A percentile compares a stretch with the other conserved stretches of the same genome.
These are phyloP conservation scores for Candida krabiensis DNA, from an alignment of 805 yeast species.

Conservation along the genomic window DNA sequence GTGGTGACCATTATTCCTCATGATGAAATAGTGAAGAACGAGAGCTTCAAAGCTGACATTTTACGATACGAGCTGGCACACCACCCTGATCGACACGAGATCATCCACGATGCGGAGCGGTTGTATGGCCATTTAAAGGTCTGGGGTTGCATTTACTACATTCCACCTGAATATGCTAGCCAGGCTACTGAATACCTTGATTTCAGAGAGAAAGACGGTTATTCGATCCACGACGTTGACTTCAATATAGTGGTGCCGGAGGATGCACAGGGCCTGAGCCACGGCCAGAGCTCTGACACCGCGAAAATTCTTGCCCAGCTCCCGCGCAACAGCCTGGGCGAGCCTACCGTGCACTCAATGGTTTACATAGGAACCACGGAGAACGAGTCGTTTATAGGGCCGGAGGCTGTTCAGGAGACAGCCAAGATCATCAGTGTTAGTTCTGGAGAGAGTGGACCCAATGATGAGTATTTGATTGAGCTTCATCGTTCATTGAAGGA, in stretches of 20 bases:
- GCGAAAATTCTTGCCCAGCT: conserved; percentile 25
- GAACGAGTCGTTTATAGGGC: conserved; percentile 84
- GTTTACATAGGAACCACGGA: conserved; percentile 84
- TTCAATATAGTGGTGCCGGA: conserved; percentile 48
- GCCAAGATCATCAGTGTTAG: conserved; percentile 58
- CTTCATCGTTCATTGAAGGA: conserved; percentile 50
- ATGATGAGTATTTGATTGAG: conserved; percentile 64
- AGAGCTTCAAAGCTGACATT: conserved; percentile 43
- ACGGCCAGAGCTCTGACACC: conserved; percentile 22
- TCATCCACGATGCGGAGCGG: conserved; percentile 13
- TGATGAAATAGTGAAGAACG: conserved; percentile 47
- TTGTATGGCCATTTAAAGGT: conserved; percentile 50
- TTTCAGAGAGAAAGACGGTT: conserved; percentile 86
- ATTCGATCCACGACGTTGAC: conserved; percentile 64
- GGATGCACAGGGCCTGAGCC: too few relatives aligned
- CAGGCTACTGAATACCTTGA: conserved; percentile 72
- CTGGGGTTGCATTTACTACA: conserved; percentile 84
- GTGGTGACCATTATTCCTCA: conserved; percentile 79
- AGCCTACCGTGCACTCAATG: conserved; percentile 48
- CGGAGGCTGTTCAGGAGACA: conserved; percentile 59
- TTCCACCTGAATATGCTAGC: conserved; percentile 60
- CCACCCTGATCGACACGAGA: conserved; percentile 14
- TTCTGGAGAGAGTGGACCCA: conserved; percentile 80
- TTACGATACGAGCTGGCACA: conserved; percentile 25
- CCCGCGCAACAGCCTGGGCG: conserved; percentile 35